These are phyloP conservation scores for Plasmodium blacklocki DNA, from an alignment of 169 alveolate species.

Conservation along the genomic window DNA sequence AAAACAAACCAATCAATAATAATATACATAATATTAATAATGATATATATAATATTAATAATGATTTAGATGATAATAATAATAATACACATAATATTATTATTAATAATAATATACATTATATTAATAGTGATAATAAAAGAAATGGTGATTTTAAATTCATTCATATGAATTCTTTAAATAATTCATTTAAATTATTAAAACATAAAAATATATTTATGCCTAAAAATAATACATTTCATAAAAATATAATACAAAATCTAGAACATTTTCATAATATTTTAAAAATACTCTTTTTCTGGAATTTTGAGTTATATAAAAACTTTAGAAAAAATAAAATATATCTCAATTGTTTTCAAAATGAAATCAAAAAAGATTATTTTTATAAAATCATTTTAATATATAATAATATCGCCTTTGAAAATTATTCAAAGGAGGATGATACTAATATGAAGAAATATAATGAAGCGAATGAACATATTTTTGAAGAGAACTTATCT, in stretches of 20 bases:
- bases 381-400: slow-evolving; percentile 58
- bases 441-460: no score
- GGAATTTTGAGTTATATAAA: slow-evolving; percentile 74
- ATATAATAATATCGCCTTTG: slow-evolving; percentile 30
- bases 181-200: background rate
- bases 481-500: no score
- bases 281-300: slow-evolving; percentile 65
- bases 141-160: no score
- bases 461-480: no score
- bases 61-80: background rate
- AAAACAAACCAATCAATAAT: background rate
- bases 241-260: slow-evolving; percentile 2
- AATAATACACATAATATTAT: background rate
- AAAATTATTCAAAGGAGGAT: background rate
- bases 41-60: background rate
- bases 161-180: no score
- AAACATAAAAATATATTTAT: background rate
- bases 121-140: no score
- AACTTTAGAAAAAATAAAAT: slow-evolving; percentile 66
- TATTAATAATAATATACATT: background rate
- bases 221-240: slow-evolving; percentile 10
- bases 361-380: slow-evolving; percentile 59
- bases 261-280: slow-evolving; percentile 37
- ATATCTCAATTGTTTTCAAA: slow-evolving; percentile 27
- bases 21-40: background rate